Base-by-base conservation (phyloP, 2,329 filamentous ascomycete genomes). In the Alternaria brassicicola region DNA sequence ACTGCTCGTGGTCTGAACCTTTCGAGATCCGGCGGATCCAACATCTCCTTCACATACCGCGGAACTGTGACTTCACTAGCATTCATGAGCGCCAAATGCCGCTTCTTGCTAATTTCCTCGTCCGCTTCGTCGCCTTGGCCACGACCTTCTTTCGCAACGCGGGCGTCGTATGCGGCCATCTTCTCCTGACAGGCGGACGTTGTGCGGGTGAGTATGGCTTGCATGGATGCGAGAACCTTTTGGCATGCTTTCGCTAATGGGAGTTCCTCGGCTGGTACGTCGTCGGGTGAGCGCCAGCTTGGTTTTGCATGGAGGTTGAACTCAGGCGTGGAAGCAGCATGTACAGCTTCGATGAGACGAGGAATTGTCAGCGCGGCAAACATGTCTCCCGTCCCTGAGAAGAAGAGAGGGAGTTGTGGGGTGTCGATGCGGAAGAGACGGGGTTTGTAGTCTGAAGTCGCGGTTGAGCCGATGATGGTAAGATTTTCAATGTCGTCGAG, bases 351-450 rank as follows among this genome's bases (percentile, higher is more conserved):
- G 57, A 94, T 89, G 72, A 99, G 87, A 28, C 94, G 88, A 38
- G 91, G 91, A 1, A 97, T 88, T 73, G 92, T 93, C 43, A 99
- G 84, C 7, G 94, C 94, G 28, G 93, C 94, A 74, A 99, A 98
- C 94, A 99, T 97, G 80, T 99, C 95, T 45, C 95, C 95, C 0
- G 96, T 98, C 38, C 95, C 95, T 69, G 90, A 93, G 79, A 98
- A 99, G 83, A 95, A 97, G 79, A 93, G 91, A 73, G 97, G 91
- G 59, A 97, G 88, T 26, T 89, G 86, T 0, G 94, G 93, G 55
- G 97, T 92, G 55, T 90, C 87, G 70, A 98, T 89, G 70, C 89
- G 88, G 83, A 98, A 99, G 51, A 94, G 84, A n/a, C 95, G 89
- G 0, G 94, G 88, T 39, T 82, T 83, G 64, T 87, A 85, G 52